These are phyloP conservation scores for Cladosporium phlei DNA, from an alignment of 2,329 filamentous ascomycete species.

Conservation along the genomic window DNA sequence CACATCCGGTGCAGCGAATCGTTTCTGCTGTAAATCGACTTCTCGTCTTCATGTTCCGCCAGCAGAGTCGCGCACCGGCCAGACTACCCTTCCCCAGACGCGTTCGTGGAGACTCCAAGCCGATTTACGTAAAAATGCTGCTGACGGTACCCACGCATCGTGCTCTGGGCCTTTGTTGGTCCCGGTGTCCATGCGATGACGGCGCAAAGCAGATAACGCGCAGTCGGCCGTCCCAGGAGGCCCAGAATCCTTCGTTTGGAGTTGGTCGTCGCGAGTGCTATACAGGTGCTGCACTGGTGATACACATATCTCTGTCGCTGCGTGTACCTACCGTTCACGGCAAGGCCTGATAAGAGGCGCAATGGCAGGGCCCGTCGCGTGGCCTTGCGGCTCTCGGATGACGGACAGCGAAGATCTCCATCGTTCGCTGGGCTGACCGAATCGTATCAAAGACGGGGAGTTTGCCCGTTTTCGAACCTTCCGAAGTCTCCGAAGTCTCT, in stretches of 20 bases:
- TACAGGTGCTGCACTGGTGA: too few species aligned
- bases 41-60: not conserved
- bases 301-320: not conserved
- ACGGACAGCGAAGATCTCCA: constrained; percentile 6
- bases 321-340: constrained; percentile 7
- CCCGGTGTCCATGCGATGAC: not conserved
- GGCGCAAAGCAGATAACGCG: constrained; percentile 8
- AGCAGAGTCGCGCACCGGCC: too few species aligned
- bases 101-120: constrained; percentile 4
- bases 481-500: constrained; percentile 1
- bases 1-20: not conserved
- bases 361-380: constrained; percentile 3
- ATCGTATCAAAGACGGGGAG: not conserved
- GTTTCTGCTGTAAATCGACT: not conserved
- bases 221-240: not conserved
- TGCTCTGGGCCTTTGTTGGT: constrained; percentile 11
- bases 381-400: constrained; percentile 6
- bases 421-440: not conserved
- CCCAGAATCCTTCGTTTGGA: constrained; percentile 1
- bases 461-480: not conserved
- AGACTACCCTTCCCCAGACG: not conserved
- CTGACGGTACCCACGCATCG: not conserved
- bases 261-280: not conserved
- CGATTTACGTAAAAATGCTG: constrained; percentile 9
- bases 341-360: constrained; percentile 4